Conservation (phyloP, 768 basidiomycete species). For the Tulasnella sp. region DNA sequence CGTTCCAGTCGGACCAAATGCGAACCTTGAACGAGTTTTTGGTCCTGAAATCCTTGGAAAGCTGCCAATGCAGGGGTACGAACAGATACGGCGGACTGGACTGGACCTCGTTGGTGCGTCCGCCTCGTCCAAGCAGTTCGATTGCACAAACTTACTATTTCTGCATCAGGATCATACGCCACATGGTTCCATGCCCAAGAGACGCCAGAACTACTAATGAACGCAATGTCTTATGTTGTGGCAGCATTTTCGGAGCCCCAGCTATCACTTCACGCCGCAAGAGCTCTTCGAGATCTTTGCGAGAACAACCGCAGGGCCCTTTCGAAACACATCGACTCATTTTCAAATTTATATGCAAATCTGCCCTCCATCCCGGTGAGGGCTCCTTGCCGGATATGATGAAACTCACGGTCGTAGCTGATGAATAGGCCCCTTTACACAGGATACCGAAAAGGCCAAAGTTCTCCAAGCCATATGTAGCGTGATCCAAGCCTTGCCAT, state of each 20-base stretch:
- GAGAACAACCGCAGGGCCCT: conserved; percentile 80
- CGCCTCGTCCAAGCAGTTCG: background rate
- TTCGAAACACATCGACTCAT: conserved; percentile 72
- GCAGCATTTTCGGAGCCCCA: conserved; percentile 53
- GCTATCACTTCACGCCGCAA: conserved; percentile 62
- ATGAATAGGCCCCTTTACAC: background rate
- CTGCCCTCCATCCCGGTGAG: conserved; percentile 59
- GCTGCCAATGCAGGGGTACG: conserved; percentile 51
- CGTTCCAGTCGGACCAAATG: conserved; percentile 45
- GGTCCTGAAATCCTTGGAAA: conserved; percentile 56
- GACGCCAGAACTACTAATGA: conserved; percentile 38
- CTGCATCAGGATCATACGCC: conserved; percentile 49
- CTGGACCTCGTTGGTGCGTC: conserved; percentile 58
- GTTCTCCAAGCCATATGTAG: conserved; percentile 88
- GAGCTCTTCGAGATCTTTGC: conserved; percentile 73
- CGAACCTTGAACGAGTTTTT: conserved; percentile 53
- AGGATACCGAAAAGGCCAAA: conserved; percentile 82
- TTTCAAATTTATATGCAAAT: conserved; percentile 71
- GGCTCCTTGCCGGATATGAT: conserved; percentile 19
- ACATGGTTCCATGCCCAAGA: conserved; percentile 63
- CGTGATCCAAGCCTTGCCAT: conserved; percentile 81
- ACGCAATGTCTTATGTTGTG: conserved; percentile 56
- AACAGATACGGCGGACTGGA: conserved; percentile 60
- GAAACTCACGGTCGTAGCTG: background rate
- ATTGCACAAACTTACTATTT: background rate